Percentiles rank a stretch among this genome's conserved stretches.
These are phyloP conservation scores for Acanthamoeba triangularis DNA, from an alignment of 208 protist genomes.

Conservation along the genomic window DNA sequence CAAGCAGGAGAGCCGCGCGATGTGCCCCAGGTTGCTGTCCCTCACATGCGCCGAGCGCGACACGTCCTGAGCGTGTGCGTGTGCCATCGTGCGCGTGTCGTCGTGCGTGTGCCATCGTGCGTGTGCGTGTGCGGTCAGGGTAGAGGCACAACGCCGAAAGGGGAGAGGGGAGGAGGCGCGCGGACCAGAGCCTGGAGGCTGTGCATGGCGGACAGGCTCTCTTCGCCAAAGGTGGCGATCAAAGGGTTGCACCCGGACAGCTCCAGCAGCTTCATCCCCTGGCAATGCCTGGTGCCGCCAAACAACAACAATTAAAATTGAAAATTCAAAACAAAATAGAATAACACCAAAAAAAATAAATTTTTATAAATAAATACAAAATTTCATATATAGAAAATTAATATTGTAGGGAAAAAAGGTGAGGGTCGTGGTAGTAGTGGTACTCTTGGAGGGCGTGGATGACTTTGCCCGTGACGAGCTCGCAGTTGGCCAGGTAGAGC, in stretches of 20 bases:
- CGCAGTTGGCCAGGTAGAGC: conserved; percentile 33
- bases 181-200: not conserved
- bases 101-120: not conserved
- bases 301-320: not conserved
- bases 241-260: not conserved
- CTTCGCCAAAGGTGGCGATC: not conserved
- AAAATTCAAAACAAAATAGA: not conserved
- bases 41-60: not conserved
- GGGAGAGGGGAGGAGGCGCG: not conserved
- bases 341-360: not conserved
- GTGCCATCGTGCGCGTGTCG: too few relatives aligned
- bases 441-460: not conserved
- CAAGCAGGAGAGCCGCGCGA: not conserved
- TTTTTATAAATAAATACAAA: not conserved
- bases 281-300: not conserved
- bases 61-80: not conserved
- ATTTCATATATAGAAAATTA: not conserved
- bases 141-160: not conserved
- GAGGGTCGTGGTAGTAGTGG: not conserved
- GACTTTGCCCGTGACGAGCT: not conserved
- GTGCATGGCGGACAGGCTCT: conserved; percentile 18
- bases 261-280: not conserved
- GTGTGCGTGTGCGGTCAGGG: not conserved
- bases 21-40: not conserved
- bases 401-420: not conserved